These are phyloP conservation scores for Kodamaea sp. DNA, from an alignment of 1,139 yeast genomes.

Conservation along the genomic window DNA sequence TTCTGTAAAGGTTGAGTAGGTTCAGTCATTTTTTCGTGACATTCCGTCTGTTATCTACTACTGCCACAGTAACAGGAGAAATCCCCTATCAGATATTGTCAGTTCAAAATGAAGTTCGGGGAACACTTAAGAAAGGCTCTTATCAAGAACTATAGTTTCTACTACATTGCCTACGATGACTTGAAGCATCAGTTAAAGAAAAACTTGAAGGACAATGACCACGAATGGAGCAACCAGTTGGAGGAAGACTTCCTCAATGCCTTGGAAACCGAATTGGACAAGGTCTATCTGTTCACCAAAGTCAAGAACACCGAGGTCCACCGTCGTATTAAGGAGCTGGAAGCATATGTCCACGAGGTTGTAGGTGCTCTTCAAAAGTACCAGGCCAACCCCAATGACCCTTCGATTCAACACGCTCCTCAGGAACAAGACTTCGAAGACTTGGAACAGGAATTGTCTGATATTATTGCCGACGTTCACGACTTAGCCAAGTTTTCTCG, in stretches of 20 bases:
- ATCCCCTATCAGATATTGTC: too few relatives aligned
- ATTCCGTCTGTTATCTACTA: too few relatives aligned
- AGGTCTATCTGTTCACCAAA: conserved; percentile 86
- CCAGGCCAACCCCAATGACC: conserved; percentile 16
- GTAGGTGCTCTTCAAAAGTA: conserved; percentile 42
- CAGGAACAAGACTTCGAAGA: conserved; percentile 86
- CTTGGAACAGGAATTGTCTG: conserved; percentile 87
- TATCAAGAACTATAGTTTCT: conserved; percentile 82
- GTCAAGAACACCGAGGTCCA: conserved; percentile 83
- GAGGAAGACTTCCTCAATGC: conserved; percentile 79
- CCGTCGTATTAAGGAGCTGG: conserved; percentile 81
- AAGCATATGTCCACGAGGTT: conserved; percentile 63
- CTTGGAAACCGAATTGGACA: conserved; percentile 81
- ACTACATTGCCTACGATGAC: conserved; percentile 89
- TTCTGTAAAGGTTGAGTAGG: too few relatives aligned
- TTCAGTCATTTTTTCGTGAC: too few relatives aligned
- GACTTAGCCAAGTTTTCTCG: conserved; percentile 92
- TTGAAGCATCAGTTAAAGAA: conserved; percentile 77
- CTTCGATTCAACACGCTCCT: conserved; percentile 37
- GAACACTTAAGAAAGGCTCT: conserved; percentile 73
- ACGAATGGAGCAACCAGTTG: conserved; percentile 68
- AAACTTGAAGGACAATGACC: conserved; percentile 55
- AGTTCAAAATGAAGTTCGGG: conserved; percentile 63
- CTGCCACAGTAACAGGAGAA: too few relatives aligned
- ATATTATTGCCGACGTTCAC: conserved; percentile 95